Percentiles rank a stretch among this genome's conserved stretches.
Conservation (phyloP, 2,329 filamentous ascomycete genomes). For the Davidsoniella eucalypti region DNA sequence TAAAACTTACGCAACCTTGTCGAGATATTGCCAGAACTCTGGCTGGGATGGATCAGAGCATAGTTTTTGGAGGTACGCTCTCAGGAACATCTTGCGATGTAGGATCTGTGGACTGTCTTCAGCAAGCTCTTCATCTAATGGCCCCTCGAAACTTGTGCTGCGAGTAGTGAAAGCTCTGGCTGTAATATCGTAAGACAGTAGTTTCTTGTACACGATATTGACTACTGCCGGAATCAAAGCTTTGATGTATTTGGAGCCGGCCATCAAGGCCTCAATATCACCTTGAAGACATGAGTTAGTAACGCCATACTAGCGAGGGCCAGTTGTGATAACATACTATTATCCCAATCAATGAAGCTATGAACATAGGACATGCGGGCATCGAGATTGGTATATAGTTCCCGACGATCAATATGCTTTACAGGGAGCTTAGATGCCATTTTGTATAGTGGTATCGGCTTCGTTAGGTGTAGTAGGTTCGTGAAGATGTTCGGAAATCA, state of each 20-base stretch:
- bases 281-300: constrained; percentile 20
- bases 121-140: constrained; percentile 43
- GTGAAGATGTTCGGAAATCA: background rate
- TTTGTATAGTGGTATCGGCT: background rate
- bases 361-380: constrained; percentile 57
- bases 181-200: constrained; percentile 68
- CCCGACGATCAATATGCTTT: constrained; percentile 52
- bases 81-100: constrained; percentile 60
- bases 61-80: constrained; percentile 59
- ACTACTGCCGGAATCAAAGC: constrained; percentile 70
- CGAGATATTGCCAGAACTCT: constrained; percentile 70
- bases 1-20: constrained; percentile 55
- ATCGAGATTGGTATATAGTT: constrained; percentile 55
- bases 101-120: constrained; percentile 61
- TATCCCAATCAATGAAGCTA: constrained; percentile 59
- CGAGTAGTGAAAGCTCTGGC: constrained; percentile 55
- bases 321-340: constrained; percentile 34
- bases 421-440: constrained; percentile 21
- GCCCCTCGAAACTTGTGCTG: constrained; percentile 47
- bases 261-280: constrained; percentile 54
- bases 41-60: constrained; percentile 59
- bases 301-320: background rate
- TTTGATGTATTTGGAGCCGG: constrained; percentile 61
- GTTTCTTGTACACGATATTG: constrained; percentile 71
- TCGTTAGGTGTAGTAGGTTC: background rate